These are phyloP conservation scores for Globisporangium radiosum DNA, from an alignment of 352 stramenopile species.

Conservation along the genomic window DNA sequence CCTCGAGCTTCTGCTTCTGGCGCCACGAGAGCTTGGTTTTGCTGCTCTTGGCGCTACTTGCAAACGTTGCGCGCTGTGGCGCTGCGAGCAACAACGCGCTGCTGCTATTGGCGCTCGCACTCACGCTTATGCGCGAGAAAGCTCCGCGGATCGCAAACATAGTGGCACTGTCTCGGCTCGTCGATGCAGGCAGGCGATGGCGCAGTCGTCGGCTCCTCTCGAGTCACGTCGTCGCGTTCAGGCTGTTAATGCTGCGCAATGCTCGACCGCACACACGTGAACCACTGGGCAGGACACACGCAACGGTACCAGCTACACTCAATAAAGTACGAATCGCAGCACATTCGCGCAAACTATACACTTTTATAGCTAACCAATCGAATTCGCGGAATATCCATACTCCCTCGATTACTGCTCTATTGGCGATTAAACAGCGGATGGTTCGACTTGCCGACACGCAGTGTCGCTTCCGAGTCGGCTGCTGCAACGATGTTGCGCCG, in stretches of 20 bases:
- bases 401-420: not conserved
- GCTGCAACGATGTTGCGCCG: conserved; percentile 56
- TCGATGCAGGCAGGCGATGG: no score
- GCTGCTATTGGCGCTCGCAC: not conserved
- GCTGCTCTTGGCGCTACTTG: conserved; percentile 36
- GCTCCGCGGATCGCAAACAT: conserved; percentile 47
- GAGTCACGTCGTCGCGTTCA: not conserved
- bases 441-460: conserved; percentile 56
- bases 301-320: not conserved
- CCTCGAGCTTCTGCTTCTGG: conserved; percentile 57
- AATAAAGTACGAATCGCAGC: not conserved
- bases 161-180: not conserved
- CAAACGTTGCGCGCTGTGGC: conserved; percentile 34
- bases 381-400: not conserved
- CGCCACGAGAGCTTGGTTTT: conserved; percentile 48
- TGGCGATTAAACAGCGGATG: conserved; percentile 73
- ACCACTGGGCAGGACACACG: not conserved
- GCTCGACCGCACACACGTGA: not conserved
- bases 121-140: conserved; percentile 14
- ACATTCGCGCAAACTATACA: not conserved
- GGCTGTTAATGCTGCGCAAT: not conserved
- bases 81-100: conserved; percentile 4
- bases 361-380: no score
- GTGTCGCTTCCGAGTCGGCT: conserved; percentile 38
- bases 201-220: not conserved